Evolutionary conservation across 305 asterid species (phyloP).

Genomic region (Plantago lanceolata): DNA sequence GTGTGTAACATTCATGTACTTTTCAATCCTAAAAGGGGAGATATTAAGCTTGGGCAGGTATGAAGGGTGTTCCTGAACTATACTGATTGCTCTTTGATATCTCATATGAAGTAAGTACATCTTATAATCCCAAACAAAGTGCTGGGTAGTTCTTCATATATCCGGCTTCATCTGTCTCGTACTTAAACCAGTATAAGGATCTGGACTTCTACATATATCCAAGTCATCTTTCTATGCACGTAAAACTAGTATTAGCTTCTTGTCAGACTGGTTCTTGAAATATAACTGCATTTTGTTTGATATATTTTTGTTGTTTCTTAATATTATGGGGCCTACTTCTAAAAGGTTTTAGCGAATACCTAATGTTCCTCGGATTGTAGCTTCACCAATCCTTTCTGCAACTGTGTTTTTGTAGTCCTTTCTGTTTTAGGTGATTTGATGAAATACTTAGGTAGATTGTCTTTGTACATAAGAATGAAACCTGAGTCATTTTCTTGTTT

Average conservation of each 20-base stretch:
- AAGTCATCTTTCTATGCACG: neutral
- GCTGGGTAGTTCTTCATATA: neutral
- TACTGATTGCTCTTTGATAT: slow-evolving; percentile 20
- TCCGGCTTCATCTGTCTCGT: neutral
- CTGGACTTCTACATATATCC: neutral
- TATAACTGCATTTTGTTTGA: neutral
- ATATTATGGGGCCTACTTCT: neutral
- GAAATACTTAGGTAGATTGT: slow-evolving; percentile 5
- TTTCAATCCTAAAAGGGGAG: slow-evolving; percentile 97
- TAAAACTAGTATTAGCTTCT: neutral
- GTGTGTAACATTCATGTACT: slow-evolving; percentile 97
- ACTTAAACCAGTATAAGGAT: neutral
- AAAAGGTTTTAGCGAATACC: neutral
- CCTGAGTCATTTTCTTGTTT: too few relatives aligned
- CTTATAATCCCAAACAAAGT: neutral
- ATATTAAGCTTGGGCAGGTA: slow-evolving; percentile 98
- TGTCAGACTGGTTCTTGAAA: neutral
- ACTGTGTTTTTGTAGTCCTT: too few relatives aligned
- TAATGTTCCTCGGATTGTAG: neutral
- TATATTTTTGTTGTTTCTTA: neutral
- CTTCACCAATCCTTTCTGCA: too few relatives aligned
- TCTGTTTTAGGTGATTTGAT: slow-evolving; percentile 8
- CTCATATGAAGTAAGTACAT: slow-evolving; percentile 17
- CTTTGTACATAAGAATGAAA: neutral
- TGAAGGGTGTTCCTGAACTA: slow-evolving; percentile 18